Base-by-base conservation (phyloP, 805 yeast genomes). In the Candida taoyuanica region DNA sequence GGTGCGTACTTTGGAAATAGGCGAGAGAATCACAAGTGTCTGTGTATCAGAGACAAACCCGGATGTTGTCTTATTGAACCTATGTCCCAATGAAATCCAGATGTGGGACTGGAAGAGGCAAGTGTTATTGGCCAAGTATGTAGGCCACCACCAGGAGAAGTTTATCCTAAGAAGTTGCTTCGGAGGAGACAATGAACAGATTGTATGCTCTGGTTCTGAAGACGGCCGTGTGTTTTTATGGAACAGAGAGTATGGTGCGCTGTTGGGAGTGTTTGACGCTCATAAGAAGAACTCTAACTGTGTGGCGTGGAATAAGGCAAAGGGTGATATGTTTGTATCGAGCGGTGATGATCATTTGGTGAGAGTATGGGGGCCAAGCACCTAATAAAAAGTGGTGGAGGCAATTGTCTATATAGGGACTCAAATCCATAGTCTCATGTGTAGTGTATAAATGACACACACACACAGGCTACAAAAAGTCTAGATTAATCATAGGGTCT, bases 301-400 rank as follows among this genome's bases (percentile, higher is more conserved):
- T 32, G 93, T 87, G 2, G 78, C 81, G 42, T 87, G 93, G 89
- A 79, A 76, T 48, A 72, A 76, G 1, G 50, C 45, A 1, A 48
- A 61, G 28, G 60, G 63, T 35, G 52, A 59, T 11, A 62, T 80
- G 60, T 80, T 89, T 75, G 93, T 87, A 6, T 79, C 91, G 16
- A 88, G 87, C 28, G 86, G 95, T 13, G 96, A 88, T 58, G 96
- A 89, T 57, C 70, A 74, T 15, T 60, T 70, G 7, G 80, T 86
- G 4, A 76, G 78, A 40, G 69, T 86, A 6, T 83, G 87, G 88
- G 79, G 75, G n/a, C 59, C 59, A 21, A n/a, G n/a, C n/a, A n/a
- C n/a, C n/a, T n/a, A n/a, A n/a, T n/a, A n/a, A n/a, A n/a, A n/a
- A n/a, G n/a, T n/a, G n/a, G n/a, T n/a, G n/a, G n/a, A n/a, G n/a